Evolutionary conservation across 257 asterid species (phyloP).

Genomic region (Nicotiana attenuata): DNA sequence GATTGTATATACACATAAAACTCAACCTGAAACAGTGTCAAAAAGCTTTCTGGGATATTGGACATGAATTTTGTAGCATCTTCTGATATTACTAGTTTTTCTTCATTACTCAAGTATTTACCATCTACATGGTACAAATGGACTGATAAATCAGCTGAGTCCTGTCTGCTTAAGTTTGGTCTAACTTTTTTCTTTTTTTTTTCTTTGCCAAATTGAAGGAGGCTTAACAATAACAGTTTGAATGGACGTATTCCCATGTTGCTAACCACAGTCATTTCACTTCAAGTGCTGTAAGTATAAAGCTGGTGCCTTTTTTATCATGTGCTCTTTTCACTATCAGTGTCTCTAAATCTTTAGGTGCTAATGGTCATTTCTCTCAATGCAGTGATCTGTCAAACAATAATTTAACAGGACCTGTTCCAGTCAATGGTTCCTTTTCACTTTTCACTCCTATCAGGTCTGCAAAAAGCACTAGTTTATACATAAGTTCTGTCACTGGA

Average conservation of each 20-base stretch:
- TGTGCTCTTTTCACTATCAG: not conserved
- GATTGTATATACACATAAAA: not conserved
- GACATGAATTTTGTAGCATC: not conserved
- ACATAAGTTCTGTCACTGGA: not conserved
- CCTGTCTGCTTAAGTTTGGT: not conserved
- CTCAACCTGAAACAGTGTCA: not conserved
- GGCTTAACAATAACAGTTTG: slow-evolving; percentile 92
- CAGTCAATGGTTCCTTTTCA: slow-evolving; percentile 83
- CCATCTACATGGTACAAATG: not conserved
- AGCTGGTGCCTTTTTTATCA: slow-evolving; percentile 6
- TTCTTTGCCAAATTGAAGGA: slow-evolving; percentile 39
- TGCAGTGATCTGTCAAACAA: slow-evolving; percentile 94
- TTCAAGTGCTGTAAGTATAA: slow-evolving; percentile 96
- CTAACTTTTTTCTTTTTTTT: not conserved
- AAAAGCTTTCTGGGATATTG: not conserved
- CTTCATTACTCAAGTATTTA: not conserved
- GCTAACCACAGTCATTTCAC: slow-evolving; percentile 51
- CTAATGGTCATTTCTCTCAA: slow-evolving; percentile 21
- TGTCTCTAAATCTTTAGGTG: slow-evolving; percentile 9
- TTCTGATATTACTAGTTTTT: not conserved
- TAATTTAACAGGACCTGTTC: slow-evolving; percentile 52
- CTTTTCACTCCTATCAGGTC: slow-evolving; percentile 97
- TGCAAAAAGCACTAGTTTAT: slow-evolving; percentile 12
- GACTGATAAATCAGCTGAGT: not conserved
- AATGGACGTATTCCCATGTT: slow-evolving; percentile 63